Conservation (phyloP, 495 filamentous ascomycete genomes). For the Paragyromitra xinjiangensis region DNA sequence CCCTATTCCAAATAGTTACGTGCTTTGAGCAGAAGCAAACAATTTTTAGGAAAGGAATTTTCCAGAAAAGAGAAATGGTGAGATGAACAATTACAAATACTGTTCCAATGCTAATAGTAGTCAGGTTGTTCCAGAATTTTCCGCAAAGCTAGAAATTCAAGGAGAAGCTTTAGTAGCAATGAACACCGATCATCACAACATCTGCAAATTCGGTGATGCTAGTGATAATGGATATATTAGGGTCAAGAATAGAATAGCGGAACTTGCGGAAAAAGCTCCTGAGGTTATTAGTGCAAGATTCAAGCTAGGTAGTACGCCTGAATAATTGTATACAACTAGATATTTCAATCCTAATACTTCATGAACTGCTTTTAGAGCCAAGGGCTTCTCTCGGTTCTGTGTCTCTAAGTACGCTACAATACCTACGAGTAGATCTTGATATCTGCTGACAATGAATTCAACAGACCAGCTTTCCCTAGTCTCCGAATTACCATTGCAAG, state of each 20-base stretch:
- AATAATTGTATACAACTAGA: background rate
- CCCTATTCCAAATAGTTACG: constrained; percentile 10
- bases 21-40: constrained; percentile 8
- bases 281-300: background rate
- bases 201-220: constrained; percentile 14
- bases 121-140: constrained; percentile 16
- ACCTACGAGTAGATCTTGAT: background rate
- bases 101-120: background rate
- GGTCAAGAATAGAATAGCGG: constrained; percentile 6
- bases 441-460: background rate
- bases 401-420: constrained; percentile 1
- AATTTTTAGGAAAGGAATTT: background rate
- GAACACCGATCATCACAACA: constrained; percentile 17
- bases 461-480: constrained; percentile 5
- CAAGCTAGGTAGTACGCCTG: background rate
- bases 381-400: background rate
- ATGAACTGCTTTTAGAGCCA: background rate
- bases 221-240: background rate
- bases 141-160: constrained; percentile 14
- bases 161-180: constrained; percentile 16
- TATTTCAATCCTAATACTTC: background rate
- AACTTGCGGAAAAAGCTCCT: constrained; percentile 1
- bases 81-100: background rate
- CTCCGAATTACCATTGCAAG: background rate
- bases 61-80: constrained; percentile 6